phyloP scores from a whole-genome alignment of 2,329 filamentous ascomycete species.

The Trichophaea hybrida region DNA sequence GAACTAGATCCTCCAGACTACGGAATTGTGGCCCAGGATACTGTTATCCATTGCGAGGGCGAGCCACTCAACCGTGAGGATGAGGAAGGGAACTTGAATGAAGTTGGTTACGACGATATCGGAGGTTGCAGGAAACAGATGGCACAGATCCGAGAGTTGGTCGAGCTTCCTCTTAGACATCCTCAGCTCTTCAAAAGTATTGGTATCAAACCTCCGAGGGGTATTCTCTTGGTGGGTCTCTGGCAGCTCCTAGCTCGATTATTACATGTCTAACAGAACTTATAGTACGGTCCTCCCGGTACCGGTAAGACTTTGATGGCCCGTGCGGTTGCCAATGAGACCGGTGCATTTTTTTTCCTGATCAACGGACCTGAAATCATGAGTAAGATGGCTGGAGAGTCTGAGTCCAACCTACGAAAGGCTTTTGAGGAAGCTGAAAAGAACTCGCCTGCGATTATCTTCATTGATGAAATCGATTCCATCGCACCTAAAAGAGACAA shows the following conservation, averaged over 20 bases:
- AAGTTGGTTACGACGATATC: slow-evolving; percentile 98
- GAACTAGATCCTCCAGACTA: slow-evolving; percentile 98
- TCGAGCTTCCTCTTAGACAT: slow-evolving; percentile 90
- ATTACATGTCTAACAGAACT: slow-evolving; percentile 5
- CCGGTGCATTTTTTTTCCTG: slow-evolving; percentile 96
- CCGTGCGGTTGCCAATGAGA: slow-evolving; percentile 96
- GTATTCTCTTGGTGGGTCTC: slow-evolving; percentile 61
- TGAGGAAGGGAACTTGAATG: slow-evolving; percentile 97
- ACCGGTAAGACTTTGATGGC: slow-evolving; percentile 99
- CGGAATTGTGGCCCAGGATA: slow-evolving; percentile 96
- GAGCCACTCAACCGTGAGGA: slow-evolving; percentile 95
- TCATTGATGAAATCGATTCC: slow-evolving; percentile 98
- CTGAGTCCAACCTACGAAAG: slow-evolving; percentile 93
- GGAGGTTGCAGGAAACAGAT: slow-evolving; percentile 99
- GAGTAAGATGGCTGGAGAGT: slow-evolving; percentile 99
- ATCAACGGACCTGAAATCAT: slow-evolving; percentile 98
- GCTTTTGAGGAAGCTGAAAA: slow-evolving; percentile 99
- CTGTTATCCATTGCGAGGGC: slow-evolving; percentile 96
- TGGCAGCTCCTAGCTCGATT: neutral
- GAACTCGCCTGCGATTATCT: slow-evolving; percentile 98
- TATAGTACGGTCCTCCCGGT: slow-evolving; percentile 72
- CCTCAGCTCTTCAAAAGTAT: slow-evolving; percentile 99
- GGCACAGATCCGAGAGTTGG: slow-evolving; percentile 97
- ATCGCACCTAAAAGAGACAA: slow-evolving; percentile 99
- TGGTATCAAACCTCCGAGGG: slow-evolving; percentile 96